Base-by-base conservation (phyloP, 2,329 filamentous ascomycete genomes). In the Arthroderma sp. region DNA sequence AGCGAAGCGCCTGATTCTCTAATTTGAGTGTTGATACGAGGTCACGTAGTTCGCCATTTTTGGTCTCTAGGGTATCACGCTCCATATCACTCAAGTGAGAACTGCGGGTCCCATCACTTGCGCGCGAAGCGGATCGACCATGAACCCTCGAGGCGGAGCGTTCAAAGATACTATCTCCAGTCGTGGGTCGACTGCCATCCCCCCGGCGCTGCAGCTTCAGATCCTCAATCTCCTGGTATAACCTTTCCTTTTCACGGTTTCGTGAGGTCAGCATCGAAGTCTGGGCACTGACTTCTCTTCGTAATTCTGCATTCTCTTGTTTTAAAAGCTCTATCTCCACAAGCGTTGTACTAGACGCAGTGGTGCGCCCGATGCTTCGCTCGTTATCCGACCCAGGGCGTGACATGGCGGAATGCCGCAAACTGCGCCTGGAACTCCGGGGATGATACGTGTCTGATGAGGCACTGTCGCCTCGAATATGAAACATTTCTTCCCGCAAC, bases 141-240 rank as follows among this genome's bases (percentile, higher is more conserved):
- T 83, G 76, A 6, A 86, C 81, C 36, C 89, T 80, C 3, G 89
- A 95, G 8, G 88, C 86, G 0, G 89, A 95, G n/a, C 91, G 79
- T 48, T 96, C 91, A 30, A 96, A 76, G 37, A 96, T 83, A 59
- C 87, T 94, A 58, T 96, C 91, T 4, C 89, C 80, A 1, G 86
- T 71, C 44, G 75, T 63, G 3, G 76, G 80, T 46, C 72, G 66
- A 22, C 15, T 22, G 57, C 53, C 63, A 50, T 77, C 83, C 29
- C 77, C 78, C 50, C 86, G 80, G 44, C 87, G 80, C 52, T 87
- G 82, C 55, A 96, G 78, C 66, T 96, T 98, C 50, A 98, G 72
- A 50, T 95, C 88, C 64, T 98, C 91, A 50, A 96, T 96, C 61
- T 98, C 89, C 59, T 94, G 86, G 62, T 96, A 94, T 6, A 98